A percentile compares a stretch with the other conserved stretches of the same genome.
phyloP scores from a whole-genome alignment of 495 filamentous ascomycete species.

The Trichocladium antarcticum region DNA sequence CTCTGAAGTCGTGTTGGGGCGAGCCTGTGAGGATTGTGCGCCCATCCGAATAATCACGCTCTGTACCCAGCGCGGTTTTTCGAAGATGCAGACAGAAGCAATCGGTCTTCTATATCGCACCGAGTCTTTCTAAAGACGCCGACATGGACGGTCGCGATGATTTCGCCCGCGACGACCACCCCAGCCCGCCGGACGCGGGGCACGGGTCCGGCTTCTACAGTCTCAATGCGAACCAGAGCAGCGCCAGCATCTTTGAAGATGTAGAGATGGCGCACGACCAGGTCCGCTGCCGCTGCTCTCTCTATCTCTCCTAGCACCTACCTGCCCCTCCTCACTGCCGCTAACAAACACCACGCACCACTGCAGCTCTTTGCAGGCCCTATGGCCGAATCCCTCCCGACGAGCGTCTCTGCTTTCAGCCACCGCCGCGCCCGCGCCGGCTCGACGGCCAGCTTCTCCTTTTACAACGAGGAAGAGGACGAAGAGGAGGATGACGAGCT shows the following conservation, averaged over 20 bases:
- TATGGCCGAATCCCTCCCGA: conserved; percentile 87
- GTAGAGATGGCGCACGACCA: conserved; percentile 99
- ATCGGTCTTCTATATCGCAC: background rate
- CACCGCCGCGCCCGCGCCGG: conserved; percentile 68
- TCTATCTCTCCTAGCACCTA: too few relatives aligned
- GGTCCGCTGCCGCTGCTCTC: conserved; percentile 39
- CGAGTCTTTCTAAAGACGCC: conserved; percentile 2
- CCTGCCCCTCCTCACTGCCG: too few relatives aligned
- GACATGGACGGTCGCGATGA: conserved; percentile 25
- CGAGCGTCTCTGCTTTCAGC: conserved; percentile 75
- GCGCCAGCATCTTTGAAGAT: conserved; percentile 74
- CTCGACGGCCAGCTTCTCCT: conserved; percentile 81
- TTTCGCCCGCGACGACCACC: conserved; percentile 5
- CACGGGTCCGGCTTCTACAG: conserved; percentile 40
- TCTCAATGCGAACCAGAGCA: conserved; percentile 67
- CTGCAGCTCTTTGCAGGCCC: conserved; percentile 86
- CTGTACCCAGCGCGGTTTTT: background rate
- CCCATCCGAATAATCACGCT: background rate
- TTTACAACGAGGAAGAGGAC: conserved; percentile 61
- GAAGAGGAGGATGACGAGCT: conserved; percentile 15
- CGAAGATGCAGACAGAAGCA: conserved; percentile 6
- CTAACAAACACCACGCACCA: too few relatives aligned
- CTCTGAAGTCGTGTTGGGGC: background rate
- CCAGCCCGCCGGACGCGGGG: conserved; percentile 14
- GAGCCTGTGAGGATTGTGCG: background rate